A percentile compares a stretch with the other conserved stretches of the same genome.
These are phyloP conservation scores for Wickerhamomyces hampshirensis DNA, from an alignment of 805 yeast species.

Conservation along the genomic window DNA sequence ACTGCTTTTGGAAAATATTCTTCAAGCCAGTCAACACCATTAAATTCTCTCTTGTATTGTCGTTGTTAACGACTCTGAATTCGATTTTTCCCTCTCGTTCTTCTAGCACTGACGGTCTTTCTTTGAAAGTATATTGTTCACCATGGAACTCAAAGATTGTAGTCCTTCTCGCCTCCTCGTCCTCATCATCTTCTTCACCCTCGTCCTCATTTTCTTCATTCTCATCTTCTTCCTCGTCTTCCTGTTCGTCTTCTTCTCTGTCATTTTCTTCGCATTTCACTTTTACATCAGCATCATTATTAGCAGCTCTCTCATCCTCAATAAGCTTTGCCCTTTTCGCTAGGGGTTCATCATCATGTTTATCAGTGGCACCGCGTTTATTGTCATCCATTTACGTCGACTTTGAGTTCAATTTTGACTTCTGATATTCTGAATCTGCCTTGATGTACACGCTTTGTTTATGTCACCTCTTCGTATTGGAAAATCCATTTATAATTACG, in stretches of 20 bases:
- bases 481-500: too few species aligned
- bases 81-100: constrained; percentile 92
- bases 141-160: constrained; percentile 59
- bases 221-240: constrained; percentile 22
- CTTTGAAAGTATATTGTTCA: constrained; percentile 74
- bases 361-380: constrained; percentile 13
- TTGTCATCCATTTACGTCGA: constrained; percentile 12
- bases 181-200: constrained; percentile 26
- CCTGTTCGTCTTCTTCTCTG: constrained; percentile 24
- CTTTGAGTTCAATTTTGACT: background rate
- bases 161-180: constrained; percentile 31
- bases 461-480: too few species aligned
- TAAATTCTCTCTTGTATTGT: constrained; percentile 78
- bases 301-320: constrained; percentile 17
- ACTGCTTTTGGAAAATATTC: constrained; percentile 93
- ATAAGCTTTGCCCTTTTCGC: constrained; percentile 24
- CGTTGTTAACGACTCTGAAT: constrained; percentile 94
- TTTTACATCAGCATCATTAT: constrained; percentile 12
- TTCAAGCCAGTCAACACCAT: constrained; percentile 93
- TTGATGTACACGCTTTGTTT: background rate
- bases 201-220: constrained; percentile 21
- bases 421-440: background rate
- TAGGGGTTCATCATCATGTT: constrained; percentile 26
- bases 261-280: constrained; percentile 22
- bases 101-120: constrained; percentile 90